Evolutionary conservation across 495 filamentous ascomycete genomes (phyloP).

Genomic region (Penicillium parvum): DNA sequence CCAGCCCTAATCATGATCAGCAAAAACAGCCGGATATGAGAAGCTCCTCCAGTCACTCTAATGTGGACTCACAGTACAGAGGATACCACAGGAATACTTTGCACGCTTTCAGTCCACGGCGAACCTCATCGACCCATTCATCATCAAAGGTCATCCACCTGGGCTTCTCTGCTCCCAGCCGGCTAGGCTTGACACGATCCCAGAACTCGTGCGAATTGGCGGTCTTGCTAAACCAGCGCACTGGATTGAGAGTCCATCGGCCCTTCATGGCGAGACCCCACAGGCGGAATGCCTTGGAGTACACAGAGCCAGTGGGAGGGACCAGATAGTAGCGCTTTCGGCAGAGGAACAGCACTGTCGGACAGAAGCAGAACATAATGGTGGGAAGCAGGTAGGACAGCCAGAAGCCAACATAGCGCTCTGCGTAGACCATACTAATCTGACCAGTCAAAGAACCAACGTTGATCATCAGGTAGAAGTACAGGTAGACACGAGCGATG

Average conservation of each 20-base stretch:
- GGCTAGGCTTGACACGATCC: slow-evolving; percentile 62
- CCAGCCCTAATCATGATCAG: slow-evolving; percentile 36
- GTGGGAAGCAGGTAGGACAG: slow-evolving; percentile 69
- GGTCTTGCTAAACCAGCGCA: slow-evolving; percentile 44
- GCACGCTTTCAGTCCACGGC: slow-evolving; percentile 65
- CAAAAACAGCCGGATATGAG: neutral
- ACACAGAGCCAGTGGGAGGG: slow-evolving; percentile 60
- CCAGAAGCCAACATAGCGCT: slow-evolving; percentile 72
- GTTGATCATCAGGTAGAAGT: slow-evolving; percentile 56
- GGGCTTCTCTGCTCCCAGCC: slow-evolving; percentile 35
- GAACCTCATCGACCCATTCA: slow-evolving; percentile 68
- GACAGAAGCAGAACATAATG: slow-evolving; percentile 53
- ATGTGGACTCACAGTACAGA: slow-evolving; percentile 50
- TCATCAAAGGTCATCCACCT: slow-evolving; percentile 73
- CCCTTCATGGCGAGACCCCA: slow-evolving; percentile 57
- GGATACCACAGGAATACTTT: slow-evolving; percentile 65
- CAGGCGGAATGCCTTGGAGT: slow-evolving; percentile 53
- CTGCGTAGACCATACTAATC: slow-evolving; percentile 33
- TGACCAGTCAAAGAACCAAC: slow-evolving; percentile 37
- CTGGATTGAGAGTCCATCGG: slow-evolving; percentile 55
- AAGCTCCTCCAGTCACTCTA: too few relatives aligned
- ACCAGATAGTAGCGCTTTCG: slow-evolving; percentile 53
- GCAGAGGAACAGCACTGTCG: slow-evolving; percentile 58
- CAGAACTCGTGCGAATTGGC: slow-evolving; percentile 50
- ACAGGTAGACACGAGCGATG: slow-evolving; percentile 35